A percentile compares a stretch with the other conserved stretches of the same genome.
These are phyloP conservation scores for Pachyrhizus erosus DNA, from an alignment of 306 rosid genomes.

Conservation along the genomic window DNA sequence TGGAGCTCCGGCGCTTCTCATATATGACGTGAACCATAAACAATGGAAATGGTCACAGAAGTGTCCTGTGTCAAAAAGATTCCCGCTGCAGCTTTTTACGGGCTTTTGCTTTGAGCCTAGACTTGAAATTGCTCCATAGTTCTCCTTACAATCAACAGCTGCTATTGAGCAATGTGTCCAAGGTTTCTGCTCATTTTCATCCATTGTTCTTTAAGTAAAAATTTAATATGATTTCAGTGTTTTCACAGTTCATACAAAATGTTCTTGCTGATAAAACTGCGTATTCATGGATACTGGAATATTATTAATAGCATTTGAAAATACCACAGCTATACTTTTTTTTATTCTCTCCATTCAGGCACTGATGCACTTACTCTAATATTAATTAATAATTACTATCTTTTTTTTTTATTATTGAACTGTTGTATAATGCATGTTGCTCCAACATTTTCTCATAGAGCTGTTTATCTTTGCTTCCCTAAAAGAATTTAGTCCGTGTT, in stretches of 20 bases:
- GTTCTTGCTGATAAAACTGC: conserved; percentile 57
- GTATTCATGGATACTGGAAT: conserved; percentile 61
- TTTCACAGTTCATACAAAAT: conserved; percentile 54
- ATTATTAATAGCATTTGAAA: conserved; percentile 58
- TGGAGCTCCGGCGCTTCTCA: conserved; percentile 86
- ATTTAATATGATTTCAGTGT: conserved; percentile 43
- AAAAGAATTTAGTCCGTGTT: background rate
- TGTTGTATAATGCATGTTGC: no score
- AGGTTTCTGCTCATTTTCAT: conserved; percentile 34
- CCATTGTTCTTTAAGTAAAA: conserved; percentile 39
- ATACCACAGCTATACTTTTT: conserved; percentile 23
- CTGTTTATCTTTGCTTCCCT: no score
- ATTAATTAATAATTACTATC: background rate
- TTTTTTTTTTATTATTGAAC: background rate
- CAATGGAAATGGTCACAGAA: conserved; percentile 96
- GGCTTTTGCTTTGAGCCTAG: conserved; percentile 95
- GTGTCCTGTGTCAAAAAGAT: conserved; percentile 82
- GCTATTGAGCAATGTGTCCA: conserved; percentile 32
- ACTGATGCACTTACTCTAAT: conserved; percentile 10
- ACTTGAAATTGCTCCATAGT: conserved; percentile 76
- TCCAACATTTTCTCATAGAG: background rate
- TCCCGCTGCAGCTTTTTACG: conserved; percentile 87
- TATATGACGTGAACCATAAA: conserved; percentile 64
- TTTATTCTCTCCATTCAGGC: conserved; percentile 10
- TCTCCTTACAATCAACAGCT: conserved; percentile 41